These are phyloP conservation scores for Narthecium ossifragum DNA, from an alignment of 106 monocot genomes.

Conservation along the genomic window DNA sequence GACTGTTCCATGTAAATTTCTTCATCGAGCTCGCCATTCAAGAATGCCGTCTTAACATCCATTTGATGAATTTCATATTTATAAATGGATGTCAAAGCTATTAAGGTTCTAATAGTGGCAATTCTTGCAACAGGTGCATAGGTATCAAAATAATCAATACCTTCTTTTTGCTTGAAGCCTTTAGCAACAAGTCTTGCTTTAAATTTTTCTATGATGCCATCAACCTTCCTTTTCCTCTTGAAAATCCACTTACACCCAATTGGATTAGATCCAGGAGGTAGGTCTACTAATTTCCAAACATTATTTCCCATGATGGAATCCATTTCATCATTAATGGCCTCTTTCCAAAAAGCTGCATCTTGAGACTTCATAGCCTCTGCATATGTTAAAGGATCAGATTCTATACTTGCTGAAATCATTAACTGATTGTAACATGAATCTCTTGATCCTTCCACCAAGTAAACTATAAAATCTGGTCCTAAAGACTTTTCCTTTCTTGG, in stretches of 20 bases:
- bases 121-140: neutral
- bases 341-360: neutral
- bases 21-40: neutral
- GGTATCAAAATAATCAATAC: neutral
- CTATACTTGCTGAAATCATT: no score
- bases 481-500: no score
- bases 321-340: neutral
- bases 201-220: no score
- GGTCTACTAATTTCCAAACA: neutral
- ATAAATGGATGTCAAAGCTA: neutral
- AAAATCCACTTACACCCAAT: no score
- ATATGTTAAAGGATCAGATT: no score
- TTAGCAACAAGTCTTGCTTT: no score
- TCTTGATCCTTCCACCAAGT: no score
- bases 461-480: no score
- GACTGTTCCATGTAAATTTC: neutral
- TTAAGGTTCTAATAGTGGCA: neutral
- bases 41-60: slow-evolving; percentile 1
- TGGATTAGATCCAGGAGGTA: no score
- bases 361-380: neutral
- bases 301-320: neutral
- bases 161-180: neutral
- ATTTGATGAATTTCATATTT: neutral
- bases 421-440: no score
- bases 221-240: no score